A percentile compares a stretch with the other conserved stretches of the same genome.
Conservation (phyloP, 805 yeast species). For the Danielia reshetovae region DNA sequence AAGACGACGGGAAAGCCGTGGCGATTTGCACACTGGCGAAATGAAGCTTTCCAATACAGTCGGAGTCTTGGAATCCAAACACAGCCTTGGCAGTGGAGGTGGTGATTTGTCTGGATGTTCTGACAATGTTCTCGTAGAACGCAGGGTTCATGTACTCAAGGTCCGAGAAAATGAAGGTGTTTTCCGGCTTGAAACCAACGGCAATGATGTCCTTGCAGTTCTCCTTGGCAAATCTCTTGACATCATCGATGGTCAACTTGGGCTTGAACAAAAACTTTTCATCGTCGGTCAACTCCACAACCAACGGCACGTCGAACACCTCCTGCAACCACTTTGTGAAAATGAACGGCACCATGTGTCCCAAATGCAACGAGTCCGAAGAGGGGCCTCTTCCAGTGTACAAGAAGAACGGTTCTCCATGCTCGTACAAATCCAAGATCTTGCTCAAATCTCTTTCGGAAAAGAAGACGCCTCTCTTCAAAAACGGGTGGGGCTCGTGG, state of each 20-base stretch:
- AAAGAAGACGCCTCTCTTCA: conserved; percentile 89
- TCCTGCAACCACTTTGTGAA: conserved; percentile 98
- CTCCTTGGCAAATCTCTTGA: conserved; percentile 70
- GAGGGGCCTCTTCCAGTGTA: conserved; percentile 99
- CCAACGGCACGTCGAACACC: conserved; percentile 93
- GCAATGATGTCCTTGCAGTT: conserved; percentile 92
- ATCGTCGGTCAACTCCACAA: conserved; percentile 92
- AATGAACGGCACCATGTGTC: conserved; percentile 92
- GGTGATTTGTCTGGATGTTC: conserved; percentile 90
- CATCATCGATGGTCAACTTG: conserved; percentile 83
- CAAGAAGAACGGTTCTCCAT: conserved; percentile 90
- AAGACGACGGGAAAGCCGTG: conserved; percentile 92
- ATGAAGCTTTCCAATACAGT: conserved; percentile 90
- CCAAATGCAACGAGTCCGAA: conserved; percentile 90
- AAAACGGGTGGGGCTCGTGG: conserved; percentile 81
- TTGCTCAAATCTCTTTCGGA: conserved; percentile 78
- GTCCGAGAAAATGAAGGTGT: conserved; percentile 94
- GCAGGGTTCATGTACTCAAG: conserved; percentile 89
- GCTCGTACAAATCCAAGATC: conserved; percentile 86
- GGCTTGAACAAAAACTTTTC: conserved; percentile 95
- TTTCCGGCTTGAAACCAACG: conserved; percentile 90
- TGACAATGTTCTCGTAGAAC: conserved; percentile 90
- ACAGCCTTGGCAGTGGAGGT: conserved; percentile 97
- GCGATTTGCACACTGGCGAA: conserved; percentile 96
- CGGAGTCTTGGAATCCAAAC: conserved; percentile 92